Percentiles rank a stretch among this genome's conserved stretches.
Evolutionary conservation across 2,329 filamentous ascomycete species (phyloP).

Genomic region (Diaporthe helianthi): DNA sequence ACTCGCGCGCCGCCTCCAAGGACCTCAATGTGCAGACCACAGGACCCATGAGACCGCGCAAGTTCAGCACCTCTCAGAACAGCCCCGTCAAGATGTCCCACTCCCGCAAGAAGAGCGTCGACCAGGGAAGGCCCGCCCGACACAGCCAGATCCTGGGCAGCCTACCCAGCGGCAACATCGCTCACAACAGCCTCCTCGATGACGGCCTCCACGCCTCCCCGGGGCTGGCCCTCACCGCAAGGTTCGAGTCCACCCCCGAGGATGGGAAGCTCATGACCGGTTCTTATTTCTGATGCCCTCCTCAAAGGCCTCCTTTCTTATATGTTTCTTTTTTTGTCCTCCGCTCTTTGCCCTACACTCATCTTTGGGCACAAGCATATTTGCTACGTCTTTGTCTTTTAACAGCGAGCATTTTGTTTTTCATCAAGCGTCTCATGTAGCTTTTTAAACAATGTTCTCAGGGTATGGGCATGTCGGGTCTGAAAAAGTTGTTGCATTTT

Average conservation of each 20-base stretch:
- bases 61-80: conserved; percentile 34
- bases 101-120: conserved; percentile 30
- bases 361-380: conserved; percentile 2
- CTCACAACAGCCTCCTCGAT: conserved; percentile 19
- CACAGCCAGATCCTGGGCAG: conserved; percentile 34
- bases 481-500: conserved; percentile 24
- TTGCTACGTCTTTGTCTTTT: background rate
- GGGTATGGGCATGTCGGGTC: conserved; percentile 6
- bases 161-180: conserved; percentile 29
- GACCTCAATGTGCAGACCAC: conserved; percentile 3
- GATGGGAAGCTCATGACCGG: conserved; percentile 29
- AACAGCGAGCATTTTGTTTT: conserved; percentile 18
- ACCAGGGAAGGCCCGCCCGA: conserved; percentile 27
- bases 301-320: background rate
- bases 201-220: conserved; percentile 21
- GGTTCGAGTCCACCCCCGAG: conserved; percentile 34
- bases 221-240: conserved; percentile 30
- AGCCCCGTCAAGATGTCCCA: conserved; percentile 31
- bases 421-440: conserved; percentile 8
- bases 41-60: conserved; percentile 25
- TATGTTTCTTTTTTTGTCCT: background rate
- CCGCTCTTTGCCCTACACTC: conserved; percentile 3
- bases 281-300: conserved; percentile 28
- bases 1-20: conserved; percentile 21
- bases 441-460: background rate